Percentiles rank a stretch among this genome's conserved stretches.
phyloP scores from a whole-genome alignment of 768 basidiomycete genomes.

The Collybia mongolica region DNA sequence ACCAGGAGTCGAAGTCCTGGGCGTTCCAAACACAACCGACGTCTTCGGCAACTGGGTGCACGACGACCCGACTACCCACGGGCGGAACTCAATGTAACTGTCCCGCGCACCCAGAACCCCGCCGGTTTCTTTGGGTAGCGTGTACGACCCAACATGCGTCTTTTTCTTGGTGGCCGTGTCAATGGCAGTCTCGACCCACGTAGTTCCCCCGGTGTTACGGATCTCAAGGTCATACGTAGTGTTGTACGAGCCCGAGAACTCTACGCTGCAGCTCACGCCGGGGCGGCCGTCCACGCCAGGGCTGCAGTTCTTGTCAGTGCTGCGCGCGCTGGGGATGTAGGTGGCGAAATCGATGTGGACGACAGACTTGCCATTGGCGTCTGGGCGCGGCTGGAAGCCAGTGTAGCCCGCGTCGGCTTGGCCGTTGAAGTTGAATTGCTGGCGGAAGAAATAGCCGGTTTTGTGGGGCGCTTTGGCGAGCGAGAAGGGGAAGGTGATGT shows the following conservation, averaged over 20 bases:
- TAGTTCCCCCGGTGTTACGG: neutral
- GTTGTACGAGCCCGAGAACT: neutral
- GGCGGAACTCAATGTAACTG: neutral
- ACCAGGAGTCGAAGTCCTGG: neutral
- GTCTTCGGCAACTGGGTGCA: neutral
- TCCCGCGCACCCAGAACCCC: neutral
- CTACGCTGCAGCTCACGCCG: neutral
- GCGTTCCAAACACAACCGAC: neutral
- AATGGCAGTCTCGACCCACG: neutral
- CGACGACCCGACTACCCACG: neutral
- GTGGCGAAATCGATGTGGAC: slow-evolving; percentile 1
- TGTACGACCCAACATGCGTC: neutral
- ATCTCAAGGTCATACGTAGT: neutral
- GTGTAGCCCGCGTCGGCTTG: neutral
- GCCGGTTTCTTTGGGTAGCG: neutral
- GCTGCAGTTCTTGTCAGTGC: neutral
- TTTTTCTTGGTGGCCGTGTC: neutral
- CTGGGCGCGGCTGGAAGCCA: neutral
- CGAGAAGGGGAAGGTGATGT: slow-evolving; percentile 3
- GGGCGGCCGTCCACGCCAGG: neutral
- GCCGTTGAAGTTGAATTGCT: slow-evolving; percentile 3
- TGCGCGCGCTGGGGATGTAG: neutral
- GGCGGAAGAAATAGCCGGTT: slow-evolving; percentile 1
- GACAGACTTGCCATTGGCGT: neutral
- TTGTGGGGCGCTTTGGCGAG: neutral